Base-by-base conservation (phyloP, 306 rosid genomes). In the Malus orientalis region DNA sequence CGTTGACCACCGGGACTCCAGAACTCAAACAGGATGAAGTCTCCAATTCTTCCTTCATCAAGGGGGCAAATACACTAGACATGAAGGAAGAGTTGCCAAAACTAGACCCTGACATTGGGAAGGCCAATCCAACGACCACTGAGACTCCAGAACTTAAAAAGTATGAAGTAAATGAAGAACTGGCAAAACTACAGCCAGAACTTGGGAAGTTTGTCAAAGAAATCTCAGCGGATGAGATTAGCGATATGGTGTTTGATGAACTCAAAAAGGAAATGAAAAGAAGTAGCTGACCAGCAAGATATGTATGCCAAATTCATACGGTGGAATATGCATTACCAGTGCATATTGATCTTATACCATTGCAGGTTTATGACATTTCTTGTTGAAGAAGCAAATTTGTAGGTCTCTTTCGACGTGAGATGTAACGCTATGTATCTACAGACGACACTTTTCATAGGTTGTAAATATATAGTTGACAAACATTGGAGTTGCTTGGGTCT, bases 211-310 rank as follows among this genome's bases (percentile, higher is more conserved):
- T 58, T 18, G 84, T 85, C 20, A 88, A 77, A 18, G 76, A 84
- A 20, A 89, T 84, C 73, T 84, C 87, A 10, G 71, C 81, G 30
- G 96, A 87, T 16, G 94, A 91, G 80, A 85, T 92, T 67, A 68
- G 82, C 76, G 93, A 89, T 45, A 90, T 89, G 92, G 98, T 83
- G 70, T 86, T 87, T 79, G 93, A 90, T 86, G 94, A 86, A 72
- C 51, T 81, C 73, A 90, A 83, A 72, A 88, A 73, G 74, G 76
- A 83, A 76, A 80, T 78, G 29, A 62, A 57, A 55, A 7, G 10
- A 69, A 36, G 8, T 74, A 66, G 76, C 82, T 83, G 76, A 79
- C 75, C 77, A 22, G 57, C 82, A 57, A 69, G 71, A 75, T 59
- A 81, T 51, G 8, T 63, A 73, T 76, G 42, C 75, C 74, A 79